Base-by-base conservation (phyloP, 805 yeast genomes). In the Candida piceae region DNA sequence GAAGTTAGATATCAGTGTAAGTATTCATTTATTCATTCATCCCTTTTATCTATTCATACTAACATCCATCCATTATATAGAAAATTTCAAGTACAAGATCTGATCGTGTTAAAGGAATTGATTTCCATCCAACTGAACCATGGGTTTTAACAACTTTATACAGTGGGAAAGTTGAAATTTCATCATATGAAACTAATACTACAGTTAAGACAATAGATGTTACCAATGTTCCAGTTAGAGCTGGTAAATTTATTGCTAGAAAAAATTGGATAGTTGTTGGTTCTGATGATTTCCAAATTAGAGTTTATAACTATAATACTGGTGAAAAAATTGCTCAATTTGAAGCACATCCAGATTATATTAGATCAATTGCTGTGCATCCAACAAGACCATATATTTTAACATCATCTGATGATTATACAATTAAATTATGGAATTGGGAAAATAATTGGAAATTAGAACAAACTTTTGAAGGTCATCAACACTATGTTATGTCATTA, bases 251-350 rank as follows among this genome's bases (percentile, higher is more conserved):
- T 55, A 80, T 93, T 57, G 93, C 97, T 16, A 79, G 97, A 55
- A 93, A 90, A 68, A 89, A 88, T 66, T 93, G 98, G 98, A 77
- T 94, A 55, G 83, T 89, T 40, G 88, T 88, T 28, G 99, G 98
- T 20, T 76, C 94, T 35, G 99, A 93, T 60, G 99, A 93, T 64
- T 90, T 85, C 73, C 90, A 84, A 58, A 69, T 93, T 40, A 79
- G 98, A 55, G 94, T 93, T 21, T 93, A 78, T 71, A 93, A 93
- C 64, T 88, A 86, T 69, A 87, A 87, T 64, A 93, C 98, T 15
- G 89, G 95, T 40, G 98, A 93, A 64, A 88, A 87, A 60, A 76
- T 93, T 45, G 74, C 86, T 26, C 97, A 89, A 64, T 93, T 90
- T 57, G 98, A 93, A 67, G 97, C 97, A 8, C 98, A 93, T 58